These are phyloP conservation scores for Theileria annulata DNA, from an alignment of 169 alveolate species.

Conservation along the genomic window DNA sequence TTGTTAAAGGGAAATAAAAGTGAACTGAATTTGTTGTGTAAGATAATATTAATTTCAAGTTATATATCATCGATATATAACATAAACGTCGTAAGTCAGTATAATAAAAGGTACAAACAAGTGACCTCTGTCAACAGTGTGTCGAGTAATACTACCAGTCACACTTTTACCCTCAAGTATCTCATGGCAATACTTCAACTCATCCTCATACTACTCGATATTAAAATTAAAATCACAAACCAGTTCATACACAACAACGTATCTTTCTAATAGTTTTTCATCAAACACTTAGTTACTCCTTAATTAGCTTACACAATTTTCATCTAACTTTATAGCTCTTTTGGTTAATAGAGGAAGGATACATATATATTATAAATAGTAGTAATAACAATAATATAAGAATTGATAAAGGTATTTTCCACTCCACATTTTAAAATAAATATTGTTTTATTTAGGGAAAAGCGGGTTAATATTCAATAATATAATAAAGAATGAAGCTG, in stretches of 20 bases:
- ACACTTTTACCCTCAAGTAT: background rate
- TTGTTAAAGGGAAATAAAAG: no score
- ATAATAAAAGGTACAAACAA: constrained; percentile 1
- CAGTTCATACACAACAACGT: background rate
- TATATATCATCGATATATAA: background rate
- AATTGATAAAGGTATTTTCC: background rate
- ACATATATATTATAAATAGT: background rate
- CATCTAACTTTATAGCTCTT: background rate
- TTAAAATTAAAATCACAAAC: background rate
- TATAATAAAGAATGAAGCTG: background rate
- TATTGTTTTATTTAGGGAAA: constrained; percentile 2
- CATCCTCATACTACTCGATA: background rate
- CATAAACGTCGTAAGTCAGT: background rate
- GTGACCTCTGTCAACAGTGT: background rate
- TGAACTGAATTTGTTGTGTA: background rate
- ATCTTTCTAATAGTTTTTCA: no score
- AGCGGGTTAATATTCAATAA: background rate
- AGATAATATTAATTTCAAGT: background rate
- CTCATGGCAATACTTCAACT: background rate
- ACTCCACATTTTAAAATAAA: background rate
- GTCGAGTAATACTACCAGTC: background rate
- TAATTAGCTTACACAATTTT: no score
- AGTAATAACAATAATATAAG: background rate
- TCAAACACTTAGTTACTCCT: background rate
- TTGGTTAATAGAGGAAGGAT: constrained; percentile 1